Percentiles rank a stretch among this genome's conserved stretches.
Evolutionary conservation across 1,139 yeast species (phyloP).

Genomic region (Kodamaea sp.): DNA sequence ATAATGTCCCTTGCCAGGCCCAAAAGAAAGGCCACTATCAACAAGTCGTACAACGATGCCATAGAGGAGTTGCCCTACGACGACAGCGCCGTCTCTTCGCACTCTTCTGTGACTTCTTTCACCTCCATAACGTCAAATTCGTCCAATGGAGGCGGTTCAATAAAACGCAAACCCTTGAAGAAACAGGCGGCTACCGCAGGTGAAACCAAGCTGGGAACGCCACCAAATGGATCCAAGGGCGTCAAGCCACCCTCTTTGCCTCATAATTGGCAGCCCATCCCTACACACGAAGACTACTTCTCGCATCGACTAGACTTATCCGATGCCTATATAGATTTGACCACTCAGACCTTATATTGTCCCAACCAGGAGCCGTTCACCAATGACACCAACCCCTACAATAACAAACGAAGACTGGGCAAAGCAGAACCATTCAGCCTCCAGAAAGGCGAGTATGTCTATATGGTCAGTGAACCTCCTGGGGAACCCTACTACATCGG

Average conservation of each 20-base stretch:
- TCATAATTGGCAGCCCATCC: constrained; percentile 45
- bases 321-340: constrained; percentile 37
- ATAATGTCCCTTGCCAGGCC: constrained; percentile 39
- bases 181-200: constrained; percentile 1
- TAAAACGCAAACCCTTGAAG: constrained; percentile 8
- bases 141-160: background rate
- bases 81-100: constrained; percentile 13
- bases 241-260: constrained; percentile 21
- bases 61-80: constrained; percentile 37
- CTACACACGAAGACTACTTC: constrained; percentile 33
- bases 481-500: constrained; percentile 95
- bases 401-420: constrained; percentile 13
- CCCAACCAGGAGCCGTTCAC: constrained; percentile 27
- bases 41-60: constrained; percentile 44
- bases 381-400: constrained; percentile 6
- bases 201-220: background rate
- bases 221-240: background rate
- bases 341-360: constrained; percentile 34
- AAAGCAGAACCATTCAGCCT: constrained; percentile 22
- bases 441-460: constrained; percentile 66
- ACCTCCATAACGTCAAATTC: background rate
- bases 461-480: constrained; percentile 89
- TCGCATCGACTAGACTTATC: constrained; percentile 36
- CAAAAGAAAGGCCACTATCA: constrained; percentile 46
- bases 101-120: background rate